These are phyloP conservation scores for Chaetomium globosum DNA, from an alignment of 2,329 filamentous ascomycete species.

Conservation along the genomic window DNA sequence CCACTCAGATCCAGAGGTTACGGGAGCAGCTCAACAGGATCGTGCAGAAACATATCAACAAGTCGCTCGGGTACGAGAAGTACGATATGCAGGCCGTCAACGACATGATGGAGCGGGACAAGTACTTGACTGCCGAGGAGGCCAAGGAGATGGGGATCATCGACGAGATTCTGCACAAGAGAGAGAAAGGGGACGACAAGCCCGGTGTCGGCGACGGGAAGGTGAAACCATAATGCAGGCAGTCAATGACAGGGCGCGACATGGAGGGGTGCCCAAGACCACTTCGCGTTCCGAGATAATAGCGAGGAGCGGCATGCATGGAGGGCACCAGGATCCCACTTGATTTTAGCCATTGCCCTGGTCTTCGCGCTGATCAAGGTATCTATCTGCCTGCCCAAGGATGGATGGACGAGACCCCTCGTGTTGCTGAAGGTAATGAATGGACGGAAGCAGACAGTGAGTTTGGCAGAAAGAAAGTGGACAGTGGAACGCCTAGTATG, in stretches of 20 bases:
- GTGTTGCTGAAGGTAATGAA: not conserved
- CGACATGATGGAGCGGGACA: constrained; percentile 94
- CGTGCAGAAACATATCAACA: constrained; percentile 83
- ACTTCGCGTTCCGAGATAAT: constrained; percentile 8
- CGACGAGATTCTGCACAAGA: constrained; percentile 78
- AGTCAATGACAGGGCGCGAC: constrained; percentile 30
- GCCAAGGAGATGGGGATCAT: constrained; percentile 88
- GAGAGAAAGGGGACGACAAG: constrained; percentile 53
- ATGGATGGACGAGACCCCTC: not conserved
- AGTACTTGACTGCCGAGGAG: constrained; percentile 87
- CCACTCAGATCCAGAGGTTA: constrained; percentile 90
- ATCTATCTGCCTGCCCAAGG: not conserved
- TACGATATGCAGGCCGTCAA: constrained; percentile 82
- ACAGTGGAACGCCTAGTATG: not conserved
- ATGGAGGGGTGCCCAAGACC: constrained; percentile 12
- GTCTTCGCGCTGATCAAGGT: not conserved
- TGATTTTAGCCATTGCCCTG: not conserved
- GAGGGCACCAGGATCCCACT: not conserved
- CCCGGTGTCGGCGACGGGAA: constrained; percentile 26
- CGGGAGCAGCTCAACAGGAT: constrained; percentile 86
- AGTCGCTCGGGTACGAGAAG: constrained; percentile 71
- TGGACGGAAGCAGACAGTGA: not conserved
- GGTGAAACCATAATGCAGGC: constrained; percentile 30
- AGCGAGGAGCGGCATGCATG: constrained; percentile 11
- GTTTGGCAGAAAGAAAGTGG: not conserved